These are phyloP conservation scores for Pseudocercospora macadamiae DNA, from an alignment of 2,329 filamentous ascomycete species.

Conservation along the genomic window DNA sequence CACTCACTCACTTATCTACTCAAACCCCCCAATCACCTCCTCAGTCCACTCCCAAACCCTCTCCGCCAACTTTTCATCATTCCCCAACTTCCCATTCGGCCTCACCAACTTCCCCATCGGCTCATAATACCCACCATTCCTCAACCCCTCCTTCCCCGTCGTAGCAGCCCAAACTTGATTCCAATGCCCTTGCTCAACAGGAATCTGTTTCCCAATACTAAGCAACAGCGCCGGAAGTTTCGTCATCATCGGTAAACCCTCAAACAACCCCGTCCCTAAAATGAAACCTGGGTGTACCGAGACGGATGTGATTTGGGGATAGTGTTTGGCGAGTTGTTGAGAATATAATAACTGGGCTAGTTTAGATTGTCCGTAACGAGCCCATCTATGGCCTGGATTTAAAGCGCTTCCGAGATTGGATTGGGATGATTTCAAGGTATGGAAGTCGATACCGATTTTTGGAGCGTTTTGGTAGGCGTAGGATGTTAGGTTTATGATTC, in stretches of 20 bases:
- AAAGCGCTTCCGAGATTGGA: conserved; percentile 28
- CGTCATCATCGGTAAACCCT: not conserved
- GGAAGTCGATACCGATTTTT: conserved; percentile 24
- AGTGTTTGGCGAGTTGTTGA: conserved; percentile 43
- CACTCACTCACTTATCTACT: too few relatives aligned
- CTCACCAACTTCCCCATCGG: not conserved
- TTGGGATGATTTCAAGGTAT: conserved; percentile 30
- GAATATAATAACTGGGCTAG: conserved; percentile 53
- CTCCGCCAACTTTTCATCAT: not conserved
- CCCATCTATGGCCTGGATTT: conserved; percentile 37
- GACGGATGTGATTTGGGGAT: conserved; percentile 42
- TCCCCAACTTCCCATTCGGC: not conserved
- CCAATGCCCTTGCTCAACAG: not conserved
- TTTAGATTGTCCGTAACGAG: conserved; percentile 42
- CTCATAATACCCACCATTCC: not conserved
- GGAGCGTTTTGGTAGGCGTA: conserved; percentile 22
- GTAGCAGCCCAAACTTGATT: not conserved
- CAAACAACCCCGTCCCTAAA: not conserved
- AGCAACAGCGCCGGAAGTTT: not conserved
- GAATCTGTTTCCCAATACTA: not conserved
- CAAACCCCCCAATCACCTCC: too few relatives aligned
- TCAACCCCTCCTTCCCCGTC: not conserved
- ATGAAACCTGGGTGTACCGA: not conserved
- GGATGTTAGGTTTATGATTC: conserved; percentile 33
- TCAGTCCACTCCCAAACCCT: conserved; percentile 7